Evolutionary conservation across 768 basidiomycete species (phyloP).

Genomic region (Leucosporidium scottii): DNA sequence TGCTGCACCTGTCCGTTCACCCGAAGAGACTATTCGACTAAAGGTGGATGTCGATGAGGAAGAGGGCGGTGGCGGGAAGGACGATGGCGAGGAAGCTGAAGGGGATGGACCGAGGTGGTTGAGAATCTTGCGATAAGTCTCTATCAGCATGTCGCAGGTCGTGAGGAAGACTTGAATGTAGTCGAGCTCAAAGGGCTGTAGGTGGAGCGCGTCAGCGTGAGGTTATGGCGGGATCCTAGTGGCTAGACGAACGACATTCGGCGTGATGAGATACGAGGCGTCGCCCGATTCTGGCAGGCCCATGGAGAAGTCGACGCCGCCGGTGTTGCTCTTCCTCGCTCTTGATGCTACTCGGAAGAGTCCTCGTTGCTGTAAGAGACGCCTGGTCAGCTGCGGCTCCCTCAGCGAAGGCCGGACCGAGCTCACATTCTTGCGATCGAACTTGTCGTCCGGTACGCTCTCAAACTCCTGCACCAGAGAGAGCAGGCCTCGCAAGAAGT

Average conservation of each 20-base stretch:
- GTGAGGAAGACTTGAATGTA: slow-evolving; percentile 84
- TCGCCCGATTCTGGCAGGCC: slow-evolving; percentile 25
- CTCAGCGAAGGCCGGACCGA: no score
- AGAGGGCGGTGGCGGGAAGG: slow-evolving; percentile 18
- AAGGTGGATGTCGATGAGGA: neutral
- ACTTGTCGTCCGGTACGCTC: slow-evolving; percentile 33
- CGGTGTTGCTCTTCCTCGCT: neutral
- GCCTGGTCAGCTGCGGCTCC: no score
- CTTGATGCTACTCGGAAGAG: neutral
- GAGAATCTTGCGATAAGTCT: slow-evolving; percentile 79
- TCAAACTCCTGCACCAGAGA: slow-evolving; percentile 34
- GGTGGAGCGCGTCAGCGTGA: neutral
- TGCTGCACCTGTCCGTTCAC: neutral
- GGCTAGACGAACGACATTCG: slow-evolving; percentile 27
- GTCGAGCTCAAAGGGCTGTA: slow-evolving; percentile 77
- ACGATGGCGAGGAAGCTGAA: neutral
- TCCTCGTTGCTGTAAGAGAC: neutral
- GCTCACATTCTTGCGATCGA: slow-evolving; percentile 17
- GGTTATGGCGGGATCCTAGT: neutral
- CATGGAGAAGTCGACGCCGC: slow-evolving; percentile 9
- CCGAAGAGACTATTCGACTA: neutral
- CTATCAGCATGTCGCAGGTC: slow-evolving; percentile 78
- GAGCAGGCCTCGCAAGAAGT: slow-evolving; percentile 67
- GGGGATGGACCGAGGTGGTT: slow-evolving; percentile 57
- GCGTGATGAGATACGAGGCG: slow-evolving; percentile 25